Percentiles rank a stretch among this genome's conserved stretches.
Evolutionary conservation across 805 yeast genomes (phyloP).

Genomic region (Hanseniaspora singularis): DNA sequence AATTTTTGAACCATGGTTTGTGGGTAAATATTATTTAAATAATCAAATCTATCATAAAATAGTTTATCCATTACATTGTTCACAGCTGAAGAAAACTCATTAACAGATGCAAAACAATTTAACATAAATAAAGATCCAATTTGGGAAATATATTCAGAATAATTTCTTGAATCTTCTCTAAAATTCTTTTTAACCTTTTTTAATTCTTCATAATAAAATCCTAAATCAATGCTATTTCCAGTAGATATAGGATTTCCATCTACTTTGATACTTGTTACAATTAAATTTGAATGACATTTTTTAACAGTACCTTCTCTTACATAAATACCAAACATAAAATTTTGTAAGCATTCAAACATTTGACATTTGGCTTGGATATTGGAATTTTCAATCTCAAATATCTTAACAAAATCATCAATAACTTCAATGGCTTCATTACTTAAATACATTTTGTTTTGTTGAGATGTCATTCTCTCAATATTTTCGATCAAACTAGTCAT

Average conservation of each 20-base stretch:
- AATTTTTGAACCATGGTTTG: conserved; percentile 3
- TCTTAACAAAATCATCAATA: conserved; percentile 1
- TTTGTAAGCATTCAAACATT: conserved; percentile 6
- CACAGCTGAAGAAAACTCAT: background rate
- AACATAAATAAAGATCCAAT: conserved; percentile 7
- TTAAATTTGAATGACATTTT: conserved; percentile 7
- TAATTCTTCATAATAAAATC: conserved; percentile 12
- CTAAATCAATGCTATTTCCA: conserved; percentile 5
- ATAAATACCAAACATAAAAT: conserved; percentile 10
- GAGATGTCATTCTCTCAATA: background rate
- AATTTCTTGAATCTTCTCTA: conserved; percentile 8
- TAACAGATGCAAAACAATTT: conserved; percentile 1
- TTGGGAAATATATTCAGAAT: conserved; percentile 9
- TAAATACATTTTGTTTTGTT: conserved; percentile 1
- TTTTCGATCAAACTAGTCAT: background rate
- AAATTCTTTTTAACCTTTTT: conserved; percentile 6
- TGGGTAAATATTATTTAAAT: conserved; percentile 1
- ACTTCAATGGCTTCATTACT: conserved; percentile 1
- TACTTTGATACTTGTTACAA: background rate
- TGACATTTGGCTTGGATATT: background rate
- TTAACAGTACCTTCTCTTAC: conserved; percentile 13
- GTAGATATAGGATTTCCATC: background rate
- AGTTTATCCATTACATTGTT: background rate
- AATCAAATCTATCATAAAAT: conserved; percentile 1
- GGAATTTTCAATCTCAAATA: background rate